A percentile compares a stretch with the other conserved stretches of the same genome.
phyloP scores from a whole-genome alignment of 495 filamentous ascomycete species.

The Podospora conica region DNA sequence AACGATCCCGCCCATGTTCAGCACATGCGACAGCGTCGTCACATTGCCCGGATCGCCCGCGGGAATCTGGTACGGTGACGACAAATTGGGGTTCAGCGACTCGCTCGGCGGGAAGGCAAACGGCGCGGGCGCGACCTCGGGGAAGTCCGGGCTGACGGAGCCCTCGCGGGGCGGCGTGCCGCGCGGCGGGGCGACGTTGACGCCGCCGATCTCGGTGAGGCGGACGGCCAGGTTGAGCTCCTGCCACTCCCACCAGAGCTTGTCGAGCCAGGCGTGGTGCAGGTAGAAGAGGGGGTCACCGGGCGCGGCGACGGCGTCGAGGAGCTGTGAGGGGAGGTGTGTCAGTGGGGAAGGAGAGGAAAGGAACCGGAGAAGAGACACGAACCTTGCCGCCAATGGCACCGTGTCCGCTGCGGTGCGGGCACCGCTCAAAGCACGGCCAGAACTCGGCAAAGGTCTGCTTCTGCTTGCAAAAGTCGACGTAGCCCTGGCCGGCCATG shows the following conservation, averaged over 20 bases:
- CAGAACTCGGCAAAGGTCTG: background rate
- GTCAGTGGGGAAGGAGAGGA: background rate
- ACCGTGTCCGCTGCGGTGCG: background rate
- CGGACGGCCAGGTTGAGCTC: background rate
- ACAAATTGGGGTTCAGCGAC: too few relatives aligned
- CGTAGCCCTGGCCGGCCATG: background rate
- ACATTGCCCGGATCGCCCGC: conserved; percentile 2
- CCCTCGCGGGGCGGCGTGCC: background rate
- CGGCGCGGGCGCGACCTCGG: too few relatives aligned
- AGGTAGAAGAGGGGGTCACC: background rate
- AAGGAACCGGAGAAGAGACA: background rate
- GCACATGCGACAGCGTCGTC: conserved; percentile 5
- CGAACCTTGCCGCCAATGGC: background rate
- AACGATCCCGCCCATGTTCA: background rate
- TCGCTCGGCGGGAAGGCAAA: too few relatives aligned
- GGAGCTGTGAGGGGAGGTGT: background rate
- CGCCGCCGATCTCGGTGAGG: background rate
- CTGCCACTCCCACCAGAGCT: conserved; percentile 1
- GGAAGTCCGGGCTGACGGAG: too few relatives aligned
- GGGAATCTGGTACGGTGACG: background rate
- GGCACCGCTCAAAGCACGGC: background rate
- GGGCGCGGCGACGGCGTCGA: background rate
- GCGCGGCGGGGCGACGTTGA: background rate
- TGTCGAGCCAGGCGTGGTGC: conserved; percentile 1
- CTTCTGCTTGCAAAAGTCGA: background rate